Evolutionary conservation across 2,329 filamentous ascomycete species (phyloP), one percentile per base, ranked within the genome.

Genomic region (Epichloe gansuensis): DNA sequence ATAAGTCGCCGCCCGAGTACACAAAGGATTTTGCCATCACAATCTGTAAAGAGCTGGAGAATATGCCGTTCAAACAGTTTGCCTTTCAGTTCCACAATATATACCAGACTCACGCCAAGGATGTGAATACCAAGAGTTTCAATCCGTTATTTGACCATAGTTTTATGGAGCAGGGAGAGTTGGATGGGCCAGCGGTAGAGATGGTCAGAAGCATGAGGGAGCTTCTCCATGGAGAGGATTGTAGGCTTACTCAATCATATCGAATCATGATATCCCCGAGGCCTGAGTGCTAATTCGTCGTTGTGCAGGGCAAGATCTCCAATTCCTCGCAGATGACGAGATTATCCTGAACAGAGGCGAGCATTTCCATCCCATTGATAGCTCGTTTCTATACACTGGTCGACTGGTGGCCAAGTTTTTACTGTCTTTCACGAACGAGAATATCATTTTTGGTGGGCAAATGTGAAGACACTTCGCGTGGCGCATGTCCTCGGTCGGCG

Each of bases 61-160:
- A 78, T 57, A 67, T 80, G 67, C 77, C 77, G 0, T 81, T 81
- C 60, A 76, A 73, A 63, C 77, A 81, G 63, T 79, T 81, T 58
- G 75, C 74, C 3, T 78, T 76, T 56, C 76, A 79, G 63, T 81
- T 81, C 60, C 77, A 81, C 62, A 72, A 78, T 59, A 70, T 78
- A 52, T 81, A 78, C 58, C 76, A 79, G 66, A 80, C 77, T 21
- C 75, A 79, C 60, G 71, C 68, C 51, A 68, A 68, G 56, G 74
- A 78, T 55, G 67, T 68, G 3, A 70, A 71, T 43, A 62, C 69
- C 7, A 74, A 68, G 62, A 68, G 76, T 47, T 81, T 79, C 59
- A 81, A 80, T 57, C 77, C 77, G 17, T 61, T 81, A n/a, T 56
- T 74, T 7, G 75, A 79, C 57, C 62, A 67, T 45, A 61, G 62